Conservation (phyloP, 331 rosid genomes). For the Quercus lobata region DNA sequence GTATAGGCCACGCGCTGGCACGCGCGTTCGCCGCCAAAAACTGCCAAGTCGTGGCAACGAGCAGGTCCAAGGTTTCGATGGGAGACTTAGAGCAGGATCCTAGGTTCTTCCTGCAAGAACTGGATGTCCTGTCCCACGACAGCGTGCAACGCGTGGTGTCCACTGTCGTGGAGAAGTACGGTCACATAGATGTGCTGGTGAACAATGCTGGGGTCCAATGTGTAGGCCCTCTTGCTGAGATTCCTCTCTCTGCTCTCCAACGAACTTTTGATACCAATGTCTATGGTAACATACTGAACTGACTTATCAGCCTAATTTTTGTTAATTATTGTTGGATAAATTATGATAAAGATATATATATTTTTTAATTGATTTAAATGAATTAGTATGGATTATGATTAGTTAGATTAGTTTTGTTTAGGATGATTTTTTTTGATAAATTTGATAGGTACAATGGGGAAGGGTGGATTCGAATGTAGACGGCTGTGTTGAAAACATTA, state of each 20-base stretch:
- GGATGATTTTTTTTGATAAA: too few species aligned
- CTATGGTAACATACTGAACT: slow-evolving; percentile 33
- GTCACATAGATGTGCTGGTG: slow-evolving; percentile 65
- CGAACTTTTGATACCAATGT: slow-evolving; percentile 66
- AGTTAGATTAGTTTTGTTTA: too few species aligned
- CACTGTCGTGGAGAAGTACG: slow-evolving; percentile 40
- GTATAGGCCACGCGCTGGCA: slow-evolving; percentile 81
- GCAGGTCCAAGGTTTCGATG: slow-evolving; percentile 57
- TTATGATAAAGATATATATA: too few species aligned
- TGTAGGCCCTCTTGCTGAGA: slow-evolving; percentile 72
- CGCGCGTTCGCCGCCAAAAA: slow-evolving; percentile 59
- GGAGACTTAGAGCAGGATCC: slow-evolving; percentile 48
- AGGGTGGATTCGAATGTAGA: too few species aligned
- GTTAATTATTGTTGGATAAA: too few species aligned
- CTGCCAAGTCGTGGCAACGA: slow-evolving; percentile 71
- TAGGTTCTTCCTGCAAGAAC: slow-evolving; percentile 54
- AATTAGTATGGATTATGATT: too few species aligned
- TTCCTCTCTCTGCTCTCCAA: slow-evolving; percentile 54
- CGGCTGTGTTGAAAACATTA: too few species aligned
- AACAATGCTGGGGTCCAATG: slow-evolving; percentile 84
- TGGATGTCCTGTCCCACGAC: slow-evolving; percentile 72
- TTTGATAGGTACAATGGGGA: too few species aligned
- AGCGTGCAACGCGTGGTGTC: slow-evolving; percentile 47
- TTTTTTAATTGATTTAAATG: too few species aligned
- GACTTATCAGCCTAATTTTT: too few species aligned